phyloP scores from a whole-genome alignment of 495 filamentous ascomycete species.

The Clohesyomyces aquaticus region DNA sequence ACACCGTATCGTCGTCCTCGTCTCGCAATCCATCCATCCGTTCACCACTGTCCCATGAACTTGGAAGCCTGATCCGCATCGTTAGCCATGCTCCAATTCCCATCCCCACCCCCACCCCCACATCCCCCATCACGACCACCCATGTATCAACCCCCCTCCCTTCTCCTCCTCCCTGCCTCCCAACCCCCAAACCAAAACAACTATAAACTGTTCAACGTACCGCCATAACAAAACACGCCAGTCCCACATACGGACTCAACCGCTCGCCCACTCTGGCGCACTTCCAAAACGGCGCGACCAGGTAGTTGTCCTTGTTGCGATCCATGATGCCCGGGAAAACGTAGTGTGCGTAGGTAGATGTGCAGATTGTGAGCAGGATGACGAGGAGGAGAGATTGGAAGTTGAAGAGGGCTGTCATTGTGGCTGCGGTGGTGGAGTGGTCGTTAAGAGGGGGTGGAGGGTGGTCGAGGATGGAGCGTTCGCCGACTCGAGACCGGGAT shows the following conservation, averaged over 20 bases:
- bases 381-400: conserved; percentile 86
- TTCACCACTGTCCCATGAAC: conserved; percentile 8
- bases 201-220: conserved; percentile 58
- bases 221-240: conserved; percentile 94
- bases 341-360: conserved; percentile 87
- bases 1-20: conserved; percentile 21
- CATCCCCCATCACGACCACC: conserved; percentile 7
- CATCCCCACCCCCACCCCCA: conserved; percentile 5
- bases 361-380: conserved; percentile 93
- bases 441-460: conserved; percentile 11
- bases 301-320: conserved; percentile 77
- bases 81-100: not conserved
- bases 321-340: conserved; percentile 92
- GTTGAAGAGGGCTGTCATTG: conserved; percentile 98
- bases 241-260: conserved; percentile 91
- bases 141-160: not conserved
- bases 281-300: conserved; percentile 95
- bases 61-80: conserved; percentile 13
- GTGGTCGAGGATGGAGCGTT: too few relatives aligned
- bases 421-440: too few relatives aligned
- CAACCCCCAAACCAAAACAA: not conserved
- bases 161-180: not conserved
- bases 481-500: too few relatives aligned
- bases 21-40: not conserved
- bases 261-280: conserved; percentile 91